Evolutionary conservation across 2,329 filamentous ascomycete genomes (phyloP).

Genomic region (Colletotrichum shisoi): DNA sequence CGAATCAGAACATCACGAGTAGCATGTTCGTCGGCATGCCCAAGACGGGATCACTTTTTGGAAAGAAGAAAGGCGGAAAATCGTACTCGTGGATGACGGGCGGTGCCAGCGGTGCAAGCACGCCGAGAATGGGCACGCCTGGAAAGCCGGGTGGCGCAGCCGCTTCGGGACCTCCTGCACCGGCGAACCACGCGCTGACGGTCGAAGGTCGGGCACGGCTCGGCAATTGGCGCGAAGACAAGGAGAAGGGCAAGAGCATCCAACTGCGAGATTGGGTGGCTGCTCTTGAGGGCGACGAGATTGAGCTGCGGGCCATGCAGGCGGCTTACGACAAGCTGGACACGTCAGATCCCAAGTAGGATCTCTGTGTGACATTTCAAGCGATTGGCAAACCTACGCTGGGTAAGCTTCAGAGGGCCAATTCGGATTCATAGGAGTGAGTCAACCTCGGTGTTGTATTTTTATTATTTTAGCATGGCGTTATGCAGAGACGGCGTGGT

Average conservation of each 20-base stretch:
- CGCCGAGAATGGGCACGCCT: slow-evolving; percentile 54
- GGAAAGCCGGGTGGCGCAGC: slow-evolving; percentile 49
- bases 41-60: slow-evolving; percentile 63
- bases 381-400: background rate
- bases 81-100: slow-evolving; percentile 80
- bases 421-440: slow-evolving; percentile 8
- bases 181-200: slow-evolving; percentile 56
- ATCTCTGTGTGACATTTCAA: background rate
- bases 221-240: slow-evolving; percentile 81
- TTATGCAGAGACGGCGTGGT: slow-evolving; percentile 41
- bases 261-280: slow-evolving; percentile 84
- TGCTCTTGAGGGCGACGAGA: slow-evolving; percentile 80
- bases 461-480: slow-evolving; percentile 50
- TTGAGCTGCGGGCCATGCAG: slow-evolving; percentile 69
- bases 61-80: slow-evolving; percentile 69
- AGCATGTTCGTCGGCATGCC: slow-evolving; percentile 74
- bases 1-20: slow-evolving; percentile 83
- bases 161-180: slow-evolving; percentile 46
- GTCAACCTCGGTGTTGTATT: slow-evolving; percentile 40
- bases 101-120: slow-evolving; percentile 61
- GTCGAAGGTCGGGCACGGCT: slow-evolving; percentile 68
- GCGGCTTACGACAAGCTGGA: slow-evolving; percentile 64
- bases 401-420: background rate
- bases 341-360: slow-evolving; percentile 54
- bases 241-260: slow-evolving; percentile 77